Evolutionary conservation across 2,329 filamentous ascomycete species (phyloP).

Genomic region (Seiridium cupressi): DNA sequence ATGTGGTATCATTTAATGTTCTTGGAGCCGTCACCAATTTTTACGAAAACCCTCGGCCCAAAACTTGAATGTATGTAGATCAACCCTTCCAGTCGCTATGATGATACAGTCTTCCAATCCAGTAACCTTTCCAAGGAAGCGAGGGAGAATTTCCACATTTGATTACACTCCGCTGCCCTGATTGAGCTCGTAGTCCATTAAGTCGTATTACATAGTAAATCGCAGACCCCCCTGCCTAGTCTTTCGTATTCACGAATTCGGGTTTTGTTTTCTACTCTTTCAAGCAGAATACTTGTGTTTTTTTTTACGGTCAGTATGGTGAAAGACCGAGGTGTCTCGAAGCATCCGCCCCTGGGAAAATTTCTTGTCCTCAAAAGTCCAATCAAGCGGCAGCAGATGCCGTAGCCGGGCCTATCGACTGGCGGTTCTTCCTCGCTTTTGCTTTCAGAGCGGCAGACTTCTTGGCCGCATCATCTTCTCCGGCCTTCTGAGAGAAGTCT

Average conservation of each 20-base stretch:
- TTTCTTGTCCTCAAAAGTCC: neutral
- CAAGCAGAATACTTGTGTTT: neutral
- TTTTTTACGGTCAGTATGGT: neutral
- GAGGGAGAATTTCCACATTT: neutral
- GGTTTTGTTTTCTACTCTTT: neutral
- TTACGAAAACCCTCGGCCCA: no score
- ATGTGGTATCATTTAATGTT: slow-evolving; percentile 1
- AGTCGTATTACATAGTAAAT: slow-evolving; percentile 2
- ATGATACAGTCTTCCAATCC: neutral
- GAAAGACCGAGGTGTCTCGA: neutral
- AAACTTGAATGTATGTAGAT: no score
- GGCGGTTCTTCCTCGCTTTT: slow-evolving; percentile 43
- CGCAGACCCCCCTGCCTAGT: no score
- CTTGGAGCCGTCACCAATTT: no score
- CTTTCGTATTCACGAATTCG: neutral
- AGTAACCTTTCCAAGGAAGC: neutral
- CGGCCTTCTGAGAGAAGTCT: slow-evolving; percentile 61
- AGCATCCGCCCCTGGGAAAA: neutral
- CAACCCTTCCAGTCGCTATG: slow-evolving; percentile 1
- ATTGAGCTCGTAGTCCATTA: neutral
- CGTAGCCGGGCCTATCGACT: slow-evolving; percentile 31
- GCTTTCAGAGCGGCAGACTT: slow-evolving; percentile 33
- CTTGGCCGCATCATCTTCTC: slow-evolving; percentile 40
- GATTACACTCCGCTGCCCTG: neutral
- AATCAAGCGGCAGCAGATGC: slow-evolving; percentile 1